Evolutionary conservation across 805 yeast species (phyloP), one percentile per base, ranked within the genome.

Genomic region (Ogataea polymorpha): DNA sequence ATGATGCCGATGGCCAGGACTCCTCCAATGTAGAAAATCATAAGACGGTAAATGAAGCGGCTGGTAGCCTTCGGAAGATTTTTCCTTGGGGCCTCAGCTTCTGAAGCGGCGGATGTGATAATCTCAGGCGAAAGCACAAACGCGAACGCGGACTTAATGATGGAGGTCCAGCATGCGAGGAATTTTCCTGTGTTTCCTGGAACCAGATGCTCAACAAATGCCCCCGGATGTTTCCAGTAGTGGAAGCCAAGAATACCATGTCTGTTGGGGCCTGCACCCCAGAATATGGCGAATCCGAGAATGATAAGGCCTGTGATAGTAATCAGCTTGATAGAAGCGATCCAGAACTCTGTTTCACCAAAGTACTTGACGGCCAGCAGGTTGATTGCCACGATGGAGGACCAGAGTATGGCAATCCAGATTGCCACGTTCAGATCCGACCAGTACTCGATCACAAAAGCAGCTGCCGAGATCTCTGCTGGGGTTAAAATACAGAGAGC

Each of bases 111-210:
- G 37, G 74, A 60, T 6, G 74, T 78, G 49, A 80, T 72, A 52
- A 81, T 67, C 63, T 81, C 87, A 13, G 86, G 86, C 18, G 81
- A 64, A 35, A 79, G 68, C 47, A 81, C 75, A 50, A 79, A 80
- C 1, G 85, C 76, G 51, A 79, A 80, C n/a, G 80, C 86, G 25
- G 82, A 79, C 51, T 76, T 78, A 44, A 80, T 74, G 35, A 80
- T 63, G 23, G 76, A 77, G 13, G 79, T 74, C 78, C 82, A 79
- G 44, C 79, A 68, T 6, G 82, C 85, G 31, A 79, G 62, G 58
- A 82, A 80, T 45, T 70, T 71, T 35, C 86, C 89, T 14, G 82
- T 72, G 33, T 63, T 59, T 15, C 86, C 87, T 5, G 57, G 55
- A 2, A 68, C 65, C 36, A 75, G 54, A 51, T 77, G 77, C 39